Conservation (phyloP, 164 flowering plant species). For the Stephania japonica region DNA sequence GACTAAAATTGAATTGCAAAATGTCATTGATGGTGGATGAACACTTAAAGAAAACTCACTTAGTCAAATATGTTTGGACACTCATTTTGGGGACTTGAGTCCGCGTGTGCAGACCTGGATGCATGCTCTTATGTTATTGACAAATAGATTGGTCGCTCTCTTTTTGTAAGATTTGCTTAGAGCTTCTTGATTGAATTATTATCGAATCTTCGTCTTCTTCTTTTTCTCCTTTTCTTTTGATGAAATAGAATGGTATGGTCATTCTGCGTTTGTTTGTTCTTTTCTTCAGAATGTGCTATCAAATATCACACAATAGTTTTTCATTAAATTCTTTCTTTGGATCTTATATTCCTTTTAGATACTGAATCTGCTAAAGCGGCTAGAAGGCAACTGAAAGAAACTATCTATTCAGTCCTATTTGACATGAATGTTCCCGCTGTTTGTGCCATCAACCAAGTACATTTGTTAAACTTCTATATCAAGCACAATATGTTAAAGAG, state of each 20-base stretch:
- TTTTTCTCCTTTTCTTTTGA: neutral
- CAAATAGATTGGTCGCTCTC: neutral
- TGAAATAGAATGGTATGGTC: neutral
- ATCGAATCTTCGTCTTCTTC: too few species aligned
- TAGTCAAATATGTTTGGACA: neutral
- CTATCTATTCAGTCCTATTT: conserved; percentile 62
- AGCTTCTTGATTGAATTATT: neutral
- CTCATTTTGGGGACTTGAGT: neutral
- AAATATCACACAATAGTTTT: neutral
- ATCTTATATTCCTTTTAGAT: conserved; percentile 32
- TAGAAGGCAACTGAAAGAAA: conserved; percentile 69
- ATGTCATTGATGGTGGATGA: neutral
- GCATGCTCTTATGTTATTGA: neutral
- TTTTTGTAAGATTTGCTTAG: neutral
- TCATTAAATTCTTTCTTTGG: neutral
- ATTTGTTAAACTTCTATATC: neutral
- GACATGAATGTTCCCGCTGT: conserved; percentile 94
- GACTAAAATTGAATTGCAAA: neutral
- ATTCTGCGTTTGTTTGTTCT: neutral
- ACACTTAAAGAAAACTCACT: neutral
- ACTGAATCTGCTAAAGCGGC: conserved; percentile 78
- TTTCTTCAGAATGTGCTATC: neutral
- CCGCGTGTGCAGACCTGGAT: neutral
- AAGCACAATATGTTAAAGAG: neutral
- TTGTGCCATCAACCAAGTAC: conserved; percentile 81